A percentile compares a stretch with the other conserved stretches of the same genome.
These are phyloP conservation scores for Aspergillus glaucus DNA, from an alignment of 2,329 filamentous ascomycete genomes.

Conservation along the genomic window DNA sequence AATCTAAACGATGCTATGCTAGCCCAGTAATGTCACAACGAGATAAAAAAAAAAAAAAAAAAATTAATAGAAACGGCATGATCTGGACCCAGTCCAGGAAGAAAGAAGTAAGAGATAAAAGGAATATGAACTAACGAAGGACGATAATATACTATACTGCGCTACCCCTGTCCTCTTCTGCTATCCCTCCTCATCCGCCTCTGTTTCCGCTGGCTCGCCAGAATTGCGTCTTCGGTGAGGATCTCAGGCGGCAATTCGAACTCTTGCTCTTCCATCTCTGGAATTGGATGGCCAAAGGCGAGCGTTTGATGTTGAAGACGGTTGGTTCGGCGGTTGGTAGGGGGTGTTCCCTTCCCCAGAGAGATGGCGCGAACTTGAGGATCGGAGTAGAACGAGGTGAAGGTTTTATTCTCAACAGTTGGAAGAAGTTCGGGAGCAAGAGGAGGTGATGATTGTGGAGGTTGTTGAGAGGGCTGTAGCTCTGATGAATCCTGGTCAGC, in stretches of 20 bases:
- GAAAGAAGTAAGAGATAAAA: too few species aligned
- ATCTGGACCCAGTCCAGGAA: too few species aligned
- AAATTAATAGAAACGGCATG: too few species aligned
- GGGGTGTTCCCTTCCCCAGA: constrained; percentile 47
- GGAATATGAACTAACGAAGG: too few species aligned
- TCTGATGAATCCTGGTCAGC: constrained; percentile 3
- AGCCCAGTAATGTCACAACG: too few species aligned
- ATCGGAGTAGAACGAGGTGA: constrained; percentile 83
- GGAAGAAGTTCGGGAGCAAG: constrained; percentile 18
- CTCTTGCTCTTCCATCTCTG: constrained; percentile 63
- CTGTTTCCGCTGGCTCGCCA: constrained; percentile 34
- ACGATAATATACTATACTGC: neutral
- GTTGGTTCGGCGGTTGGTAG: constrained; percentile 53
- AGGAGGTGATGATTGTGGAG: constrained; percentile 2
- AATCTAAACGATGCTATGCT: too few species aligned
- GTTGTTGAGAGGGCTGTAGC: neutral
- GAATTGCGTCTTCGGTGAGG: constrained; percentile 38
- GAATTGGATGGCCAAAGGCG: constrained; percentile 77
- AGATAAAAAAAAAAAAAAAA: too few species aligned
- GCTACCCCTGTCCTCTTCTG: neutral
- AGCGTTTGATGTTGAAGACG: constrained; percentile 50
- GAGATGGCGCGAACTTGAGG: constrained; percentile 73
- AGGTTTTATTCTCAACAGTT: constrained; percentile 48
- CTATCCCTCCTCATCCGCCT: constrained; percentile 30
- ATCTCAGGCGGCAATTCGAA: constrained; percentile 67